Conservation (phyloP, 257 asterid genomes). For the Nicotiana paniculata region DNA sequence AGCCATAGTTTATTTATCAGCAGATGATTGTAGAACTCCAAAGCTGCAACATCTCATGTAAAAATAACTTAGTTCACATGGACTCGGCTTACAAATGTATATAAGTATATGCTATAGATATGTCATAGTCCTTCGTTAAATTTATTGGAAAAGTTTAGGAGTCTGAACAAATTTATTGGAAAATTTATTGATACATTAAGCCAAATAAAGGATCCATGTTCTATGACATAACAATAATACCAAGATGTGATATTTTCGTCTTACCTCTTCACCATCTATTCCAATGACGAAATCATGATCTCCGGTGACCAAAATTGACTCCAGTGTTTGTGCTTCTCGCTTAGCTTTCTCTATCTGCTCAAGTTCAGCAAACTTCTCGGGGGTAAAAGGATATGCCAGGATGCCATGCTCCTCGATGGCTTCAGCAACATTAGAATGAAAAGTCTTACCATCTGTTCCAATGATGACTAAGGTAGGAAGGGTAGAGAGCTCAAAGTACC, state of each 20-base stretch:
- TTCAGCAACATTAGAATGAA: slow-evolving; percentile 60
- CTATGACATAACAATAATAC: not conserved
- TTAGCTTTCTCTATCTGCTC: slow-evolving; percentile 67
- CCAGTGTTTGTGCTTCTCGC: slow-evolving; percentile 79
- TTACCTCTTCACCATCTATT: slow-evolving; percentile 66
- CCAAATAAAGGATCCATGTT: not conserved
- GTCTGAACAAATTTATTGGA: not conserved
- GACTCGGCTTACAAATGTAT: not conserved
- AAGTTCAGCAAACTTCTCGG: slow-evolving; percentile 64
- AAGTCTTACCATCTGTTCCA: slow-evolving; percentile 88
- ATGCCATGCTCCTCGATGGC: slow-evolving; percentile 69
- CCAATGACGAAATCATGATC: slow-evolving; percentile 66
- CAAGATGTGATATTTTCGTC: not conserved
- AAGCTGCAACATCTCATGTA: not conserved
- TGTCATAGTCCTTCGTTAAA: not conserved
- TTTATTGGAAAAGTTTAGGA: not conserved
- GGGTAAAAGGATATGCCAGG: slow-evolving; percentile 74
- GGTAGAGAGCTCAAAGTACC: slow-evolving; percentile 53
- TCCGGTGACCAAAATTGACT: slow-evolving; percentile 58
- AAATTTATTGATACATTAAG: not conserved
- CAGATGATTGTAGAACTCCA: not conserved
- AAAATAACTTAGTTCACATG: not conserved
- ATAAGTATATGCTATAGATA: not conserved
- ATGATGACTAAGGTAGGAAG: slow-evolving; percentile 66
- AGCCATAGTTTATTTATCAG: not conserved